Percentiles rank a stretch among this genome's conserved stretches.
These are phyloP conservation scores for Phlyctochytrium planicorne DNA, from an alignment of 192 early-diverging fungal genomes.

Conservation along the genomic window DNA sequence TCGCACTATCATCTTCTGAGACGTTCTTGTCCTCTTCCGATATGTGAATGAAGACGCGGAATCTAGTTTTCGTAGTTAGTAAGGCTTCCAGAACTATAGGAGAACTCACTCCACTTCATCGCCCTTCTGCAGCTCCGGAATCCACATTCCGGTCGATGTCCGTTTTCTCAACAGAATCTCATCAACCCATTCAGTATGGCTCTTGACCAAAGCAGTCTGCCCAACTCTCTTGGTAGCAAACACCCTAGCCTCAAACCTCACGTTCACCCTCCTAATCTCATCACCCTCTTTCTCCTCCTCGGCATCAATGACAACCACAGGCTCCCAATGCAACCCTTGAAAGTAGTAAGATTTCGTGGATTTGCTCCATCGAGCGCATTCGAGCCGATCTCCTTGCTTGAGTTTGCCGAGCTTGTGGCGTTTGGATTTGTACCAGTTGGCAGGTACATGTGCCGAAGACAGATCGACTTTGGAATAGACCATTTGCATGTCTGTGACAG, in stretches of 20 bases:
- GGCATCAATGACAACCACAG: slow-evolving; percentile 12
- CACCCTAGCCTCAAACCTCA: slow-evolving; percentile 10
- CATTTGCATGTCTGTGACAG: too few species aligned
- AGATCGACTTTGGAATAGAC: neutral
- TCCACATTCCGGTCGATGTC: neutral
- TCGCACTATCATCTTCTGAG: neutral
- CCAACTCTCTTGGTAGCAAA: neutral
- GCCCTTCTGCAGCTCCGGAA: neutral
- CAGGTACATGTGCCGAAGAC: neutral
- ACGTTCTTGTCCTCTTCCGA: too few species aligned
- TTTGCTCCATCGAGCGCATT: slow-evolving; percentile 21
- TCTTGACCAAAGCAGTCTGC: neutral
- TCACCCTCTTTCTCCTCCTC: neutral
- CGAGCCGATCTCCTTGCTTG: slow-evolving; percentile 12
- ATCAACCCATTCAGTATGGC: slow-evolving; percentile 21
- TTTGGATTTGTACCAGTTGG: neutral
- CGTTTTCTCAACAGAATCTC: slow-evolving; percentile 16
- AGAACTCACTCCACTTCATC: slow-evolving; percentile 24
- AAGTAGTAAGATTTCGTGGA: neutral
- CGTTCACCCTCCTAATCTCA: neutral
- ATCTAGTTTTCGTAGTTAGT: too few species aligned
- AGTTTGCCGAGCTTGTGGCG: neutral
- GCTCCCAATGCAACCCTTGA: slow-evolving; percentile 19
- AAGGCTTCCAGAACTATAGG: too few species aligned
- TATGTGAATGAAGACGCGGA: too few species aligned